A percentile compares a stretch with the other conserved stretches of the same genome.
Conservation (phyloP, 306 rosid species). For the Carpinus viminea region DNA sequence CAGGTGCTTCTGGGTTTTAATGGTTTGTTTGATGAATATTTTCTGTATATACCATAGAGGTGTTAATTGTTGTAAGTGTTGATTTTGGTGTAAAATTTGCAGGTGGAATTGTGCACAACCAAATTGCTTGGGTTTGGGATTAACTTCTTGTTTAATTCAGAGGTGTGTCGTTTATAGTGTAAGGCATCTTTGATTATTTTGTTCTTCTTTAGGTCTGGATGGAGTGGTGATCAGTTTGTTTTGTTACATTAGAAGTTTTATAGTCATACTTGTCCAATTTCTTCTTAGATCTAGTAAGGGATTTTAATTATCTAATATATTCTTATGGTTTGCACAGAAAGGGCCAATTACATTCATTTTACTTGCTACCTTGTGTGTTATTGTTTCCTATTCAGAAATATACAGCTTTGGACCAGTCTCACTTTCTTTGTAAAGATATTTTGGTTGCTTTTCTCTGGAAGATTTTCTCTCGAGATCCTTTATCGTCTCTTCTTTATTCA, state of each 20-base stretch:
- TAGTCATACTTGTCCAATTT: conserved; percentile 50
- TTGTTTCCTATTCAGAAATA: conserved; percentile 16
- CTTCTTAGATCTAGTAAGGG: conserved; percentile 32
- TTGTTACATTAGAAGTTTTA: conserved; percentile 65
- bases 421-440: neutral
- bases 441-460: neutral
- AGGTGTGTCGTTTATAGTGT: conserved; percentile 81
- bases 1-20: conserved; percentile 45
- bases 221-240: conserved; percentile 68
- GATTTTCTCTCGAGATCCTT: neutral
- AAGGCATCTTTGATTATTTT: conserved; percentile 48
- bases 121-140: conserved; percentile 65
- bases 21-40: neutral
- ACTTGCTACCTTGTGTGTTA: conserved; percentile 17
- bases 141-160: conserved; percentile 62
- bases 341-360: conserved; percentile 12
- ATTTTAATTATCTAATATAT: conserved; percentile 34
- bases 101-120: conserved; percentile 69
- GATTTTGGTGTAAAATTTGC: conserved; percentile 42
- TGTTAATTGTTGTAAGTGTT: conserved; percentile 26
- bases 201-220: conserved; percentile 59
- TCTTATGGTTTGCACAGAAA: conserved; percentile 33
- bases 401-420: conserved; percentile 15
- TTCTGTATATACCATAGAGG: conserved; percentile 3
- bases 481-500: neutral